Conservation (phyloP, 495 filamentous ascomycete genomes). For the Neurospora sp. region DNA sequence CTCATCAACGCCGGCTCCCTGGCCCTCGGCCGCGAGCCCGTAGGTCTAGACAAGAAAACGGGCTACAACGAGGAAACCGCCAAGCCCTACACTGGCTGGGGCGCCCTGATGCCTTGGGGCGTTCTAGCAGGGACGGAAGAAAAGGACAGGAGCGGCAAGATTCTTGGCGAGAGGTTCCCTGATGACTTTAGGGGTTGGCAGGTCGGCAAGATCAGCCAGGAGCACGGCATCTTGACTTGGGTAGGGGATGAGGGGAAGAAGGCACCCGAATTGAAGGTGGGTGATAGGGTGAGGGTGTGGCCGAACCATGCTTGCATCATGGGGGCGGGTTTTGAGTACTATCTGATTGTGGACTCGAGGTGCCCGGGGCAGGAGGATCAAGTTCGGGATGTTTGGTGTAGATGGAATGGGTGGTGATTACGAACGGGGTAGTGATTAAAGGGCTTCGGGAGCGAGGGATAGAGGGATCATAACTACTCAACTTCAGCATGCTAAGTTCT, state of each 20-base stretch:
- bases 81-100: slow-evolving; percentile 57
- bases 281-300: slow-evolving; percentile 59
- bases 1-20: slow-evolving; percentile 61
- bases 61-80: slow-evolving; percentile 35
- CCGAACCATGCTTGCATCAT: slow-evolving; percentile 83
- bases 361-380: slow-evolving; percentile 39
- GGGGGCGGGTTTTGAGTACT: slow-evolving; percentile 61
- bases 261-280: slow-evolving; percentile 45
- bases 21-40: slow-evolving; percentile 60
- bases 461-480: not conserved
- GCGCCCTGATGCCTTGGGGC: slow-evolving; percentile 56
- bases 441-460: not conserved
- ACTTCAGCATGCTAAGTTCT: not conserved
- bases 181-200: slow-evolving; percentile 44
- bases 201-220: slow-evolving; percentile 53
- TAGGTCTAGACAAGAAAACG: slow-evolving; percentile 27
- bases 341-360: slow-evolving; percentile 63
- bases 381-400: slow-evolving; percentile 61
- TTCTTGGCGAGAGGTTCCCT: slow-evolving; percentile 19
- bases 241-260: slow-evolving; percentile 18
- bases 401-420: slow-evolving; percentile 49
- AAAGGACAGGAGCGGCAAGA: not conserved
- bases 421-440: not conserved
- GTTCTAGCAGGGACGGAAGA: slow-evolving; percentile 11
- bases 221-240: slow-evolving; percentile 54